Conservation (phyloP, 345 rosid species). For the Crucihimalaya himalaica region DNA sequence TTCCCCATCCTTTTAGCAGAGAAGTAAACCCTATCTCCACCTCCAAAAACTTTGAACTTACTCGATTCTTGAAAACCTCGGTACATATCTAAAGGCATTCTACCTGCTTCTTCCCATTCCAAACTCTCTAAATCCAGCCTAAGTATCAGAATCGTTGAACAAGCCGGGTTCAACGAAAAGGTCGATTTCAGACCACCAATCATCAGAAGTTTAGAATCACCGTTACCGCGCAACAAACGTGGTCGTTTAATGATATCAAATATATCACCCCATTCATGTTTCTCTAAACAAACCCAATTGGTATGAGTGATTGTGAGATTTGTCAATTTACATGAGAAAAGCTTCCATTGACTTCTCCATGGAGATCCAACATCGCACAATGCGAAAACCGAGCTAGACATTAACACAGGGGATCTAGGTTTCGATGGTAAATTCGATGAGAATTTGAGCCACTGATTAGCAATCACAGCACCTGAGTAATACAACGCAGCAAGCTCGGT, state of each 20-base stretch:
- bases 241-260: conserved; percentile 85
- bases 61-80: conserved; percentile 66
- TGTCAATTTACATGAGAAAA: conserved; percentile 56
- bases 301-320: conserved; percentile 44
- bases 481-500: conserved; percentile 76
- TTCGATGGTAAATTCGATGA: conserved; percentile 83
- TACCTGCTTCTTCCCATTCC: conserved; percentile 91
- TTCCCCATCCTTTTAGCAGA: conserved; percentile 72
- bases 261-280: conserved; percentile 81
- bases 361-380: conserved; percentile 89
- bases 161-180: conserved; percentile 66
- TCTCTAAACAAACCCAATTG: conserved; percentile 76
- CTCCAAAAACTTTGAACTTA: conserved; percentile 91
- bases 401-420: conserved; percentile 76
- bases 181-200: conserved; percentile 82
- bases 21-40: conserved; percentile 78
- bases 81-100: conserved; percentile 87
- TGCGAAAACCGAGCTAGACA: conserved; percentile 63
- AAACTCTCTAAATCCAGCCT: conserved; percentile 71
- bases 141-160: conserved; percentile 78
- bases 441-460: conserved; percentile 64
- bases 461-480: conserved; percentile 45
- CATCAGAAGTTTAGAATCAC: conserved; percentile 61
- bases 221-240: conserved; percentile 62
- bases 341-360: conserved; percentile 89